A percentile compares a stretch with the other conserved stretches of the same genome.
phyloP scores from a whole-genome alignment of 345 rosid genomes.

The Hypericum androsaemum region DNA sequence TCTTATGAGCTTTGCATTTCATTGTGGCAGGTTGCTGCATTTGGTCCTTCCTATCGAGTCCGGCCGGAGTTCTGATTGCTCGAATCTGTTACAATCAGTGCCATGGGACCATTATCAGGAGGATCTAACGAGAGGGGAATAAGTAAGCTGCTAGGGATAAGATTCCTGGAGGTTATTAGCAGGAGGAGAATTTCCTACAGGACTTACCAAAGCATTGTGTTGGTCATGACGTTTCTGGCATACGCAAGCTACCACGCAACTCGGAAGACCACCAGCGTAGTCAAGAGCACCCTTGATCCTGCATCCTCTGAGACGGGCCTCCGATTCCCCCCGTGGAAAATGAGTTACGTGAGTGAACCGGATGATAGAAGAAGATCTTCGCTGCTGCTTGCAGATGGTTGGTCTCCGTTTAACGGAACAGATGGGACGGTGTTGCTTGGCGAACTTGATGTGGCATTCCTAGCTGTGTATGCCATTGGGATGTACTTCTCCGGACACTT shows the following conservation, averaged over 20 bases:
- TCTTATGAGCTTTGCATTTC: too few species aligned
- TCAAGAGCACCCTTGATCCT: slow-evolving; percentile 86
- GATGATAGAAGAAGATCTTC: slow-evolving; percentile 17
- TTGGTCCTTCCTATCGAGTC: too few species aligned
- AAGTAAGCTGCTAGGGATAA: slow-evolving; percentile 61
- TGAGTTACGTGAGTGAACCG: slow-evolving; percentile 16
- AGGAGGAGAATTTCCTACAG: slow-evolving; percentile 47
- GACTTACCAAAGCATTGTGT: slow-evolving; percentile 63
- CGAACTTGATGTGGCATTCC: slow-evolving; percentile 82
- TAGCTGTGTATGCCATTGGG: slow-evolving; percentile 63
- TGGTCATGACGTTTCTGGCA: slow-evolving; percentile 72
- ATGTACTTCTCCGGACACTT: slow-evolving; percentile 87
- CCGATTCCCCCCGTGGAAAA: slow-evolving; percentile 25
- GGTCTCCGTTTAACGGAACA: slow-evolving; percentile 73
- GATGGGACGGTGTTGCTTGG: slow-evolving; percentile 76
- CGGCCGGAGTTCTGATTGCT: too few species aligned
- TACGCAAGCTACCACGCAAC: slow-evolving; percentile 78
- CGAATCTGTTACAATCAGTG: too few species aligned
- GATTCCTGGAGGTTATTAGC: slow-evolving; percentile 37
- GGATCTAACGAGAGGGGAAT: slow-evolving; percentile 8
- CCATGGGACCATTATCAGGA: slow-evolving; percentile 49
- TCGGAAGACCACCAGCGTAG: slow-evolving; percentile 85
- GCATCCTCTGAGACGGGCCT: slow-evolving; percentile 30
- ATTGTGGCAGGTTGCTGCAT: too few species aligned
- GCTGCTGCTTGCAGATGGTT: slow-evolving; percentile 45